A percentile compares a stretch with the other conserved stretches of the same genome.
These are phyloP conservation scores for Pyricularia grisea DNA, from an alignment of 2,329 filamentous ascomycete species.

Conservation along the genomic window DNA sequence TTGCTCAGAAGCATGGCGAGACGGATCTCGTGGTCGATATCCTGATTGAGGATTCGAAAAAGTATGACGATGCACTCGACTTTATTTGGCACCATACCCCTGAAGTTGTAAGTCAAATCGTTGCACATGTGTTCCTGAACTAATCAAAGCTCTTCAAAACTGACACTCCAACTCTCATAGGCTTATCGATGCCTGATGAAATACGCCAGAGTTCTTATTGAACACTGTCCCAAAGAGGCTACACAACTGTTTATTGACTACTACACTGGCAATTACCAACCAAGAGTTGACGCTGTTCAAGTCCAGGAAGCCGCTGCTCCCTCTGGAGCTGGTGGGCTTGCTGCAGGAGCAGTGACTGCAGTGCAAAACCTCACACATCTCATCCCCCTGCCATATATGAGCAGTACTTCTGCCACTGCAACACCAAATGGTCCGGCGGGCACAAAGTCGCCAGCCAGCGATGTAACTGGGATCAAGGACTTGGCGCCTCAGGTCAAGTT, in stretches of 20 bases:
- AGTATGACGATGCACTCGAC: conserved; percentile 77
- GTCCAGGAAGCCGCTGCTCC: conserved; percentile 24
- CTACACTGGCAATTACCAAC: conserved; percentile 77
- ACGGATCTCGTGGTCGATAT: conserved; percentile 93
- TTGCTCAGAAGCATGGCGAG: conserved; percentile 90
- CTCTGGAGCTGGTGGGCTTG: conserved; percentile 30
- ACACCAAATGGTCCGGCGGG: conserved; percentile 42
- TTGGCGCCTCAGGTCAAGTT: conserved; percentile 35
- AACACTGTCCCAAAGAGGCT: conserved; percentile 73
- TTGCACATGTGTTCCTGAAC: not conserved
- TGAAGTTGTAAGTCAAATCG: conserved; percentile 48
- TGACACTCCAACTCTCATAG: conserved; percentile 29
- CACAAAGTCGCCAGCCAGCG: conserved; percentile 31
- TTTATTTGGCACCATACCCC: conserved; percentile 88
- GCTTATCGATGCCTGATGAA: conserved; percentile 89
- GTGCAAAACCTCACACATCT: conserved; percentile 80
- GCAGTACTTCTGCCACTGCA: conserved; percentile 47
- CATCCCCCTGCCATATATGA: conserved; percentile 80
- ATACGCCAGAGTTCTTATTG: conserved; percentile 83
- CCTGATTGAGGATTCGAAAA: conserved; percentile 87
- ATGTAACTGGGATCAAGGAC: conserved; percentile 38
- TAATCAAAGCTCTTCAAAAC: not conserved
- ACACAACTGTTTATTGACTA: conserved; percentile 90
- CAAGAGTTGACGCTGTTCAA: conserved; percentile 49
- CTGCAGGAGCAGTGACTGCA: conserved; percentile 57